phyloP scores from a whole-genome alignment of 352 stramenopile species.

The Phytopythium montanum region DNA sequence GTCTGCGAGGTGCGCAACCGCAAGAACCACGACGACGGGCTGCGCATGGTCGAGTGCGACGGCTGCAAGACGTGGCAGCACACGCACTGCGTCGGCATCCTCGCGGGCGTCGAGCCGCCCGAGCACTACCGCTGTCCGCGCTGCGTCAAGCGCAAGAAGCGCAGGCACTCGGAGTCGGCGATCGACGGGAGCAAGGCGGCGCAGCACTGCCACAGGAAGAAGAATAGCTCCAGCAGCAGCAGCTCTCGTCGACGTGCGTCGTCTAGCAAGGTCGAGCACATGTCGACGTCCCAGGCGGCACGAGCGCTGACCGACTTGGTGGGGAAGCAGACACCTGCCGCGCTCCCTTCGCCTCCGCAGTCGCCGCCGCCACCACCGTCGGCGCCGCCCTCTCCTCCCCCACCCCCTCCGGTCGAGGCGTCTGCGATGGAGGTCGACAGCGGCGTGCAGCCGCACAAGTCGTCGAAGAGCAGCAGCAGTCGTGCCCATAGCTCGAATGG shows the following conservation, averaged over 20 bases:
- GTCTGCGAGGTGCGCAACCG: conserved; percentile 42
- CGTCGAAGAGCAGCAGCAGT: background rate
- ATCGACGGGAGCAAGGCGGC: conserved; percentile 12
- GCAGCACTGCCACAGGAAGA: conserved; percentile 3
- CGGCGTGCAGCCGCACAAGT: too few relatives aligned
- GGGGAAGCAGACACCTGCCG: too few relatives aligned
- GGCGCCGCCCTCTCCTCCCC: conserved; percentile 10
- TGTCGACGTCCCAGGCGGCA: conserved; percentile 7
- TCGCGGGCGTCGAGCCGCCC: conserved; percentile 39
- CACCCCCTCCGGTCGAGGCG: conserved; percentile 4
- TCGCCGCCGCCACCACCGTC: conserved; percentile 16
- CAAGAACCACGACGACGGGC: conserved; percentile 65
- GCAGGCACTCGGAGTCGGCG: conserved; percentile 1
- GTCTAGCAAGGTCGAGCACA: conserved; percentile 4
- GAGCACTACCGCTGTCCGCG: conserved; percentile 52
- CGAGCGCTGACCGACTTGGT: conserved; percentile 1
- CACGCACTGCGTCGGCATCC: conserved; percentile 57
- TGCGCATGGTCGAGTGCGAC: conserved; percentile 73
- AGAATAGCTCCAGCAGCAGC: background rate
- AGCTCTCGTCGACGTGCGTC: background rate
- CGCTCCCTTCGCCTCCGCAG: background rate
- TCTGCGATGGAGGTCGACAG: background rate
- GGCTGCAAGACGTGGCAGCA: conserved; percentile 75
- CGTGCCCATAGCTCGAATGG: too few relatives aligned
- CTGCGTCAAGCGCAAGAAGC: conserved; percentile 27